Conservation (phyloP, 805 yeast species). For the Candida hungchunana region DNA sequence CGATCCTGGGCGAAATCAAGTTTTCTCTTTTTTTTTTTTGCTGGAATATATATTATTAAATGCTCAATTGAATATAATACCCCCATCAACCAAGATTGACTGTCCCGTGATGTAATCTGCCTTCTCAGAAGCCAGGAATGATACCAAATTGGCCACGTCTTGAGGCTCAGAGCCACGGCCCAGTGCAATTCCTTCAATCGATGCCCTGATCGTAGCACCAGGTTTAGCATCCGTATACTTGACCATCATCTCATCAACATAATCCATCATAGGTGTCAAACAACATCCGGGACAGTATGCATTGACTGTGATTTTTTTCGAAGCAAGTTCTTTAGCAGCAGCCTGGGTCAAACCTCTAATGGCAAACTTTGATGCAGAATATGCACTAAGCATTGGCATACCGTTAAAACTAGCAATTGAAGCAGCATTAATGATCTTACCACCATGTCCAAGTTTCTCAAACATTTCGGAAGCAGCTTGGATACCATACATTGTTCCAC, state of each 20-base stretch:
- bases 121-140: slow-evolving; percentile 34
- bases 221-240: slow-evolving; percentile 23
- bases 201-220: slow-evolving; percentile 28
- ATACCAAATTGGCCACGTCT: slow-evolving; percentile 33
- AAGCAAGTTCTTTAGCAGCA: slow-evolving; percentile 35
- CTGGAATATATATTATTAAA: no score
- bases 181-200: slow-evolving; percentile 29
- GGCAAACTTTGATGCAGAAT: slow-evolving; percentile 35
- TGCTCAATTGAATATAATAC: slow-evolving; percentile 23
- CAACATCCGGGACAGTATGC: slow-evolving; percentile 37
- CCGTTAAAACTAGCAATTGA: slow-evolving; percentile 33
- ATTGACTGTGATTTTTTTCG: slow-evolving; percentile 33
- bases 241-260: slow-evolving; percentile 24
- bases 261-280: slow-evolving; percentile 33
- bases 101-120: slow-evolving; percentile 35
- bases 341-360: slow-evolving; percentile 33
- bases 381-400: slow-evolving; percentile 28
- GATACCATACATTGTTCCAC: slow-evolving; percentile 31
- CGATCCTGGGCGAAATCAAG: slow-evolving; percentile 99
- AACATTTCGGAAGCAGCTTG: slow-evolving; percentile 32
- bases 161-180: slow-evolving; percentile 34
- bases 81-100: slow-evolving; percentile 35
- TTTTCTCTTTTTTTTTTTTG: no score
- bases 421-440: slow-evolving; percentile 36
- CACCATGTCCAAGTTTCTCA: slow-evolving; percentile 27